Evolutionary conservation across 2,329 filamentous ascomycete genomes (phyloP).

Genomic region (Cadophora gregata): DNA sequence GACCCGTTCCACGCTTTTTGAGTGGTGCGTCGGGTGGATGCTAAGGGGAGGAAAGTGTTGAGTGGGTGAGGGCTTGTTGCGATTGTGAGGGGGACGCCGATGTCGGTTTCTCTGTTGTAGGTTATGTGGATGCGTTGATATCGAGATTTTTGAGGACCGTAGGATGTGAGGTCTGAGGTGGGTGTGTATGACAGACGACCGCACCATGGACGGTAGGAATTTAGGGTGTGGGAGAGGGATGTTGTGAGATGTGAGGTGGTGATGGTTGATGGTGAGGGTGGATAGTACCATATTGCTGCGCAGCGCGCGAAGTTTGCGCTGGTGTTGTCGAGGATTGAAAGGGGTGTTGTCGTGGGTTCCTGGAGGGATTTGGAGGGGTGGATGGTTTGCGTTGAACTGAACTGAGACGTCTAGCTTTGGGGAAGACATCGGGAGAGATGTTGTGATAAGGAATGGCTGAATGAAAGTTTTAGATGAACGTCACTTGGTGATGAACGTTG

Average conservation of each 20-base stretch:
- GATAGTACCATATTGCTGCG: slow-evolving; percentile 53
- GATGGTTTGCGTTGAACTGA: slow-evolving; percentile 31
- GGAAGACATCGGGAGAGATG: slow-evolving; percentile 8
- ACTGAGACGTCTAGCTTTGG: slow-evolving; percentile 30
- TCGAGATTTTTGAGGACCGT: slow-evolving; percentile 36
- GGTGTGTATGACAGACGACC: slow-evolving; percentile 49
- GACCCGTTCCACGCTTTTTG: slow-evolving; percentile 47
- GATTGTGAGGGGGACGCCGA: slow-evolving; percentile 50
- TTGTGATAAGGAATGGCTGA: neutral
- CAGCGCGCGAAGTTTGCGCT: slow-evolving; percentile 49
- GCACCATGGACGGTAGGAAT: slow-evolving; percentile 51
- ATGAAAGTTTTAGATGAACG: too few relatives aligned
- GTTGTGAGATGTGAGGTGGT: slow-evolving; percentile 30
- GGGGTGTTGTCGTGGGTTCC: slow-evolving; percentile 31
- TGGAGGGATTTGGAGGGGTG: slow-evolving; percentile 29
- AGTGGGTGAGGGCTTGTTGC: slow-evolving; percentile 43
- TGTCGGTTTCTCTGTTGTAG: slow-evolving; percentile 48
- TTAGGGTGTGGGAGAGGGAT: slow-evolving; percentile 46
- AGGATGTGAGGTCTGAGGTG: slow-evolving; percentile 36
- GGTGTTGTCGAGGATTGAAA: slow-evolving; percentile 53
- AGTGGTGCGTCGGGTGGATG: slow-evolving; percentile 23
- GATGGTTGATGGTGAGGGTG: slow-evolving; percentile 37
- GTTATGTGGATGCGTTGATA: slow-evolving; percentile 47
- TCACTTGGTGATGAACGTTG: too few relatives aligned
- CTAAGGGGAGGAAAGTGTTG: slow-evolving; percentile 43